phyloP scores from a whole-genome alignment of 73 alveolate genomes.

The Diophrys sp. region DNA sequence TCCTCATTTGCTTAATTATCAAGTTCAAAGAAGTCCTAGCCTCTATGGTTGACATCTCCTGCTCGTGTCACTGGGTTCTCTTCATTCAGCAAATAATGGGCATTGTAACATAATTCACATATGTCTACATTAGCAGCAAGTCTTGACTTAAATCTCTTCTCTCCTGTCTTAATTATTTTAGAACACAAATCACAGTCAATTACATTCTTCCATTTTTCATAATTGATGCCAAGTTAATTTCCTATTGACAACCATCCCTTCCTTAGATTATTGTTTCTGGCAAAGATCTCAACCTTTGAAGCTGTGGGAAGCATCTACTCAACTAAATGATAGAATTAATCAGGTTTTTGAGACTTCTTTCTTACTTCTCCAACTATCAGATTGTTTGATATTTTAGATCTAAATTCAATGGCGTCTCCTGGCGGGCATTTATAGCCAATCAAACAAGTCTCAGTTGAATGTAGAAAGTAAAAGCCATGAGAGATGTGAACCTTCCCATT shows the following conservation, averaged over 20 bases:
- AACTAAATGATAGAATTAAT: slow-evolving; percentile 75
- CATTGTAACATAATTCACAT: slow-evolving; percentile 60
- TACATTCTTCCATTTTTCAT: slow-evolving; percentile 69
- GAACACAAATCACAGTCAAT: slow-evolving; percentile 72
- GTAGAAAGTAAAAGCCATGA: slow-evolving; percentile 87
- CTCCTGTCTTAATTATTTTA: slow-evolving; percentile 50
- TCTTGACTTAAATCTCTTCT: slow-evolving; percentile 63
- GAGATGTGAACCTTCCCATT: slow-evolving; percentile 75
- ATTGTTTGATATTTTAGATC: slow-evolving; percentile 76
- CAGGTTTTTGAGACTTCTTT: slow-evolving; percentile 83
- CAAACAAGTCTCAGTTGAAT: slow-evolving; percentile 69
- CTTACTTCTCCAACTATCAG: slow-evolving; percentile 75
- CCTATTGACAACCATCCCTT: slow-evolving; percentile 88
- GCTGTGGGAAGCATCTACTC: slow-evolving; percentile 84
- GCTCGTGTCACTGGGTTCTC: background rate
- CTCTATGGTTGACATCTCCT: background rate
- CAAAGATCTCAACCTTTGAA: slow-evolving; percentile 81
- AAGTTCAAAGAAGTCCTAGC: slow-evolving; percentile 1
- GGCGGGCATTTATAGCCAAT: slow-evolving; percentile 79
- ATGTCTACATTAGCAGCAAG: slow-evolving; percentile 64
- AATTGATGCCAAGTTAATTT: slow-evolving; percentile 81
- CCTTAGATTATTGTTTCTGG: slow-evolving; percentile 85
- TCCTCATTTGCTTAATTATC: slow-evolving; percentile 24
- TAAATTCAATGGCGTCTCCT: slow-evolving; percentile 56
- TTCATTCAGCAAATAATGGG: background rate